Conservation (phyloP, 345 rosid genomes). For the Eucalyptus decipiens region DNA sequence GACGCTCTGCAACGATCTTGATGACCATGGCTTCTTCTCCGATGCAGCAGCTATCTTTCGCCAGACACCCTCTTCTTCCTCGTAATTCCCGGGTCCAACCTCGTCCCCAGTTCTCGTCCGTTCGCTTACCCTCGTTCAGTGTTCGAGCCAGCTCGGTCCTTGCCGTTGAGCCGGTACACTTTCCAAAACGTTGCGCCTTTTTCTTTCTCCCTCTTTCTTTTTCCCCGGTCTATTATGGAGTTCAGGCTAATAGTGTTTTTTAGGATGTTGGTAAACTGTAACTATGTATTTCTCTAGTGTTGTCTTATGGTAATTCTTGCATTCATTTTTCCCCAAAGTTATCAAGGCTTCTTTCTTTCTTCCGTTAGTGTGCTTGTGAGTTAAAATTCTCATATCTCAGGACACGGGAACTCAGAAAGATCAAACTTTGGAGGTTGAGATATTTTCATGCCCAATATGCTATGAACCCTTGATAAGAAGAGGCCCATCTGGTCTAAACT, state of each 20-base stretch:
- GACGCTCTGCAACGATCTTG: neutral
- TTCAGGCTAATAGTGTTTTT: neutral
- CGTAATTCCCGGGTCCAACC: neutral
- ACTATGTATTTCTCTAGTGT: neutral
- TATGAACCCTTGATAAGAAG: slow-evolving; percentile 50
- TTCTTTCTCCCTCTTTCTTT: neutral
- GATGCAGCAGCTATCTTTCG: neutral
- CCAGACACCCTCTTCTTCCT: neutral
- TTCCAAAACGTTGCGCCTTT: neutral
- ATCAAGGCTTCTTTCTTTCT: neutral
- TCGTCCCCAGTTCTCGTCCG: neutral
- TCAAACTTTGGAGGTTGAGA: slow-evolving; percentile 27
- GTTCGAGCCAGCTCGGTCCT: neutral
- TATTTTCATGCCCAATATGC: slow-evolving; percentile 79
- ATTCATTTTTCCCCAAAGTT: neutral
- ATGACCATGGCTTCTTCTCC: neutral
- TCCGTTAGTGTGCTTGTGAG: neutral
- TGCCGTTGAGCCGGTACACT: neutral
- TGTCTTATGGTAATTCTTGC: neutral
- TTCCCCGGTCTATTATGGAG: neutral
- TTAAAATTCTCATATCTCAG: slow-evolving; percentile 2
- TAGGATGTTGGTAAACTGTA: neutral
- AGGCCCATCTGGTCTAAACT: slow-evolving; percentile 30
- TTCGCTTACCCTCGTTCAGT: neutral
- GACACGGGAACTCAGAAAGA: slow-evolving; percentile 15